Base-by-base conservation (phyloP, 495 filamentous ascomycete genomes). In the Penicillium desertorum region DNA sequence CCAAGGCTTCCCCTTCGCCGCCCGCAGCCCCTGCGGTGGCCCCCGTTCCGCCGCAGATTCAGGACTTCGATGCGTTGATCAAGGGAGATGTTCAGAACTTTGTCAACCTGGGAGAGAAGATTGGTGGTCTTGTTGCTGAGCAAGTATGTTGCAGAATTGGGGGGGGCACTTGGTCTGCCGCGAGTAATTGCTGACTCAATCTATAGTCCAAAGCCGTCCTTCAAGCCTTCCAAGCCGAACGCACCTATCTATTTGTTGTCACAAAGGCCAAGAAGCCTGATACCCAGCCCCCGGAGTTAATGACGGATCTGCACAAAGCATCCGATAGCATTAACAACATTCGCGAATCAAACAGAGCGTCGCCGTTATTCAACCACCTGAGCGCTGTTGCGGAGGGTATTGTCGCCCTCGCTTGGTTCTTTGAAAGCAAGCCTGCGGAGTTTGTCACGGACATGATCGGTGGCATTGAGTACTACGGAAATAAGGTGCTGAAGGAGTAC, bases 201-300 rank as follows among this genome's bases (percentile, higher is more conserved):
- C 2, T 42, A 55, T 62, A 88, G 85, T 83, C 86, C 11, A 76
- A 78, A 69, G 78, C 79, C 16, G 83, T 88, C 19, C 67, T 80
- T 47, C 74, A 80, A 67, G 85, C 86, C 30, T 97, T 97, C 76
- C 78, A 84, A 45, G 90, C 88, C 57, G 87, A 95, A 73, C 87
- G 92, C 53, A 90, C 86, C 65, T 94, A 96, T 73, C 81, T 98
- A 45, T 81, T 92, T 55, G 85, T 96, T 62, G 85, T 92, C 2
- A 94, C 88, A 23, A 94, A 92, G 73, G 87, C 95, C 10, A 96
- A 89, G 80, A 96, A 96, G 73, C 95, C 93, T 25, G 88, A 90
- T 51, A 80, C 85, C 42, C 80, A 81, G 20, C 83, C 84, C 11
- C 76, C 85, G 9, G 85, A 92, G 47, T 82, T 92, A 46, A 79